Percentiles rank a stretch among this genome's conserved stretches.
Conservation (phyloP, 768 basidiomycete species). For the Lactarius quietus region DNA sequence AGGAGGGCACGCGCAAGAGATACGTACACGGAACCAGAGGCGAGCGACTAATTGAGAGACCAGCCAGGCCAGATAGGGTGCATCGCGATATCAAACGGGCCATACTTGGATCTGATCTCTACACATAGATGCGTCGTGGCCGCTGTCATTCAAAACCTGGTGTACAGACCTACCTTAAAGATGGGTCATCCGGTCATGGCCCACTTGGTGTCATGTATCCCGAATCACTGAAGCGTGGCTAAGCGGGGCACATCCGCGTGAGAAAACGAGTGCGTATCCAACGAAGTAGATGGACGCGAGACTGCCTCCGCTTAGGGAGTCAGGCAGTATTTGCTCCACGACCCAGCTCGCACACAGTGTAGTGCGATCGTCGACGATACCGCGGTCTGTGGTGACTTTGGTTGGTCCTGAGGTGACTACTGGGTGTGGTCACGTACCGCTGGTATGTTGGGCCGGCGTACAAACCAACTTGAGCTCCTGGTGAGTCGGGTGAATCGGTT, state of each 20-base stretch:
- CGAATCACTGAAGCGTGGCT: conserved; percentile 34
- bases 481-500: conserved; percentile 20
- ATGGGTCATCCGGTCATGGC: conserved; percentile 39
- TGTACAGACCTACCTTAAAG: conserved; percentile 36
- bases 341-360: conserved; percentile 42
- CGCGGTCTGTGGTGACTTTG: conserved; percentile 32
- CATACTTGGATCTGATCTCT: conserved; percentile 40
- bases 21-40: conserved; percentile 40
- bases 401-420: background rate
- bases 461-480: conserved; percentile 34
- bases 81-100: conserved; percentile 42
- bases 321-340: too few relatives aligned
- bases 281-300: too few relatives aligned
- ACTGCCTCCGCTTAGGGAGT: too few relatives aligned
- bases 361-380: conserved; percentile 34
- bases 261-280: too few relatives aligned
- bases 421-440: conserved; percentile 32
- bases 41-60: too few relatives aligned
- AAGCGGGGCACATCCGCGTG: background rate
- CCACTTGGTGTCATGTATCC: conserved; percentile 36
- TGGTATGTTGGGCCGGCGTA: conserved; percentile 42
- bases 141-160: background rate
- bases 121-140: background rate
- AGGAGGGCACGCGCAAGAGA: too few relatives aligned
- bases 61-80: conserved; percentile 47